A percentile compares a stretch with the other conserved stretches of the same genome.
These are phyloP conservation scores for Ilex paraguariensis DNA, from an alignment of 305 asterid genomes.

Conservation along the genomic window DNA sequence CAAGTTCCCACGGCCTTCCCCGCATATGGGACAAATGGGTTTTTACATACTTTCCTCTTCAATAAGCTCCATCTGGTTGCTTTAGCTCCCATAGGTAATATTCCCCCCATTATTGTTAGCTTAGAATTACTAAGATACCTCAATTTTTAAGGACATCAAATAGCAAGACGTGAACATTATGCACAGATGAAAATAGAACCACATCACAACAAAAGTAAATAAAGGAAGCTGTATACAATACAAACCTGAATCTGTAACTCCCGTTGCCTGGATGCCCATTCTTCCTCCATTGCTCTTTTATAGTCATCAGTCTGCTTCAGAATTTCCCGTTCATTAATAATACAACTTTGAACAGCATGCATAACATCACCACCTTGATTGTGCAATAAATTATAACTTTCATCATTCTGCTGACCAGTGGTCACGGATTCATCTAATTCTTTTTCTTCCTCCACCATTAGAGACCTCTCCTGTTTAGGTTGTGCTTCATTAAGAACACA, in stretches of 20 bases:
- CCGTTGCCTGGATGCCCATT: constrained; percentile 64
- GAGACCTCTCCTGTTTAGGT: constrained; percentile 15
- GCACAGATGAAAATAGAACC: neutral
- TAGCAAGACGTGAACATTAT: neutral
- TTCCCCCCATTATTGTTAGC: too few relatives aligned
- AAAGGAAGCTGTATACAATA: neutral
- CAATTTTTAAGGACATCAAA: too few relatives aligned
- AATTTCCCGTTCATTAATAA: constrained; percentile 58
- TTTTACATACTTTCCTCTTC: too few relatives aligned
- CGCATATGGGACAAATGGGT: too few relatives aligned
- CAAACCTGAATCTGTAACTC: constrained; percentile 69
- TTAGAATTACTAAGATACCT: too few relatives aligned
- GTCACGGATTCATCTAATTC: constrained; percentile 11
- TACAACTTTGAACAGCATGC: constrained; percentile 19
- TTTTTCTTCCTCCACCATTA: constrained; percentile 3
- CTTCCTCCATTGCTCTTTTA: constrained; percentile 72
- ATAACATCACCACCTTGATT: constrained; percentile 11
- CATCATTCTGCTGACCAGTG: constrained; percentile 19
- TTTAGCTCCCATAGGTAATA: too few relatives aligned
- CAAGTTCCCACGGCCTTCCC: too few relatives aligned
- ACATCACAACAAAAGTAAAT: neutral
- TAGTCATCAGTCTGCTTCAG: constrained; percentile 90
- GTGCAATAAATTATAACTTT: constrained; percentile 19
- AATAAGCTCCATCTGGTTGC: too few relatives aligned
- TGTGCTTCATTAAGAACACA: constrained; percentile 12